phyloP scores from a whole-genome alignment of 1,284 basidiomycete genomes.

The Fomes fomentarius region DNA sequence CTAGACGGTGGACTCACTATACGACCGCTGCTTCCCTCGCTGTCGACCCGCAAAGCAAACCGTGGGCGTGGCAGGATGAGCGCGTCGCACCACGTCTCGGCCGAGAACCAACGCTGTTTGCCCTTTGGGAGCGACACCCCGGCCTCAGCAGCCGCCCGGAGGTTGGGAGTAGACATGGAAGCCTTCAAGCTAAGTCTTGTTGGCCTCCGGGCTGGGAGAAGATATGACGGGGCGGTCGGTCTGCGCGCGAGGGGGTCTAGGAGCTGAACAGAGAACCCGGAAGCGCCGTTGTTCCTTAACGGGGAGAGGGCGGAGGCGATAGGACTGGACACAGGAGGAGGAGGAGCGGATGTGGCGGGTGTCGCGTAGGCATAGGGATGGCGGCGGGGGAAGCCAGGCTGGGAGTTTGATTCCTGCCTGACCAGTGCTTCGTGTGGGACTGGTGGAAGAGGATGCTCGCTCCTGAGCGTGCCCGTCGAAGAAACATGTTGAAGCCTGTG shows the following conservation, averaged over 20 bases:
- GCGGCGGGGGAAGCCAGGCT: conserved; percentile 30
- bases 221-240: conserved; percentile 24
- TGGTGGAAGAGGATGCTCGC: conserved; percentile 7
- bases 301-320: conserved; percentile 24
- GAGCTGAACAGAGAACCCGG: conserved; percentile 26
- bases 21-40: conserved; percentile 36
- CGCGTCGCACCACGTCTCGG: conserved; percentile 81
- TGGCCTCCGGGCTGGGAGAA: conserved; percentile 26
- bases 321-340: conserved; percentile 17
- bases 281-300: conserved; percentile 1
- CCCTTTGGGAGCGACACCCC: conserved; percentile 34
- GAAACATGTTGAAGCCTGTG: conserved; percentile 31
- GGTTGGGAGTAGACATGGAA: conserved; percentile 65
- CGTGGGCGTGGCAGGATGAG: conserved; percentile 73
- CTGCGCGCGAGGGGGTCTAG: conserved; percentile 24
- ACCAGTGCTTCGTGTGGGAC: conserved; percentile 1
- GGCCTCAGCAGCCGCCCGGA: conserved; percentile 38
- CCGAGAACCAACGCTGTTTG: conserved; percentile 67
- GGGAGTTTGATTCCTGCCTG: conserved; percentile 5
- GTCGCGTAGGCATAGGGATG: conserved; percentile 57
- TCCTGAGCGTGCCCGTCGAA: conserved; percentile 25
- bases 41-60: conserved; percentile 49
- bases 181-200: conserved; percentile 43
- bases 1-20: conserved; percentile 56
- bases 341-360: conserved; percentile 30